A percentile compares a stretch with the other conserved stretches of the same genome.
Conservation (phyloP, 768 basidiomycete species). For the Cystoderma amianthinum region DNA sequence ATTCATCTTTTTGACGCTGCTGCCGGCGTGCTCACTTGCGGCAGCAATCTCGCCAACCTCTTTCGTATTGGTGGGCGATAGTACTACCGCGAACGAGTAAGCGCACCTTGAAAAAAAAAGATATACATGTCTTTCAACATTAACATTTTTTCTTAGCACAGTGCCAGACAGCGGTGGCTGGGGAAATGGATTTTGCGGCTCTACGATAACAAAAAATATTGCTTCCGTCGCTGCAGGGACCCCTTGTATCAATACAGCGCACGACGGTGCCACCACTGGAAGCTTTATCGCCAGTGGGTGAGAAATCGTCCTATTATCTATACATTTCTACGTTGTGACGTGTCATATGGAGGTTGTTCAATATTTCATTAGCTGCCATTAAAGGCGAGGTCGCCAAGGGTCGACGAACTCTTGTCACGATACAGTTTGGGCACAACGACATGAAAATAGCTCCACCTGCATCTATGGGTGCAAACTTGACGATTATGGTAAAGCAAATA, state of each 20-base stretch:
- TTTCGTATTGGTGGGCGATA: conserved; percentile 32
- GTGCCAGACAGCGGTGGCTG: conserved; percentile 30
- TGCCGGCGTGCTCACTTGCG: too few relatives aligned
- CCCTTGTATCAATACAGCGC: conserved; percentile 32
- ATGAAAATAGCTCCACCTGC: conserved; percentile 34
- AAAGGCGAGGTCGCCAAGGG: conserved; percentile 25
- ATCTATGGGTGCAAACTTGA: conserved; percentile 35
- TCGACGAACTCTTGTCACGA: conserved; percentile 26
- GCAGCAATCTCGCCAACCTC: conserved; percentile 19
- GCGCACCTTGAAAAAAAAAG: background rate
- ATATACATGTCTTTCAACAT: background rate
- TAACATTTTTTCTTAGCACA: conserved; percentile 12
- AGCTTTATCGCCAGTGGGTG: conserved; percentile 28
- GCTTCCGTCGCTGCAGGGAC: conserved; percentile 23
- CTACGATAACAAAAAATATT: conserved; percentile 18
- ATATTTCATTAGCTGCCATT: conserved; percentile 26
- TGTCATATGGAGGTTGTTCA: conserved; percentile 16
- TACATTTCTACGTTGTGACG: background rate
- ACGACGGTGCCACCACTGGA: conserved; percentile 34
- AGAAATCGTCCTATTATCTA: background rate
- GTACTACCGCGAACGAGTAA: conserved; percentile 31
- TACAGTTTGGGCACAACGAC: conserved; percentile 38
- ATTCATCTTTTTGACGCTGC: too few relatives aligned
- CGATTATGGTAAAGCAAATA: conserved; percentile 29
- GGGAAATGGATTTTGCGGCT: conserved; percentile 35